Conservation (phyloP, 176 grass and related monocot genomes). For the Tillandsia fasciculata region DNA sequence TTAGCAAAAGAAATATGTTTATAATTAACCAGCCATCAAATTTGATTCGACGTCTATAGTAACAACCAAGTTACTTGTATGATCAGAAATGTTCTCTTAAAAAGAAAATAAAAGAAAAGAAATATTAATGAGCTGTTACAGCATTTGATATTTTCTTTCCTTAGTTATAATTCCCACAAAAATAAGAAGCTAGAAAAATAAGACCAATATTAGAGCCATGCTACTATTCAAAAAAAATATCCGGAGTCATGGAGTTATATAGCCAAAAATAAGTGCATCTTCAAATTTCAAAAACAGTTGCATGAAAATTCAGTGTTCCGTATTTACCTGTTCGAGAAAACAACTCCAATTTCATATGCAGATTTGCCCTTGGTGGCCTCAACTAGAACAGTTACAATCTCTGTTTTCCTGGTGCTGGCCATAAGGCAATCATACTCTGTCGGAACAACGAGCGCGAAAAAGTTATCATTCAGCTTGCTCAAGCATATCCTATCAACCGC, state of each 20-base stretch:
- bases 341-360: constrained; percentile 19
- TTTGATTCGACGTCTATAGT: not conserved
- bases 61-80: too few species aligned
- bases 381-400: constrained; percentile 18
- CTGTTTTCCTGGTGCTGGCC: constrained; percentile 17
- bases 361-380: constrained; percentile 17
- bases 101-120: too few species aligned
- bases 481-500: constrained; percentile 18
- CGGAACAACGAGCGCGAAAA: constrained; percentile 17
- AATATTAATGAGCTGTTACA: too few species aligned
- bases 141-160: too few species aligned
- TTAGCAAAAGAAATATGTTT: not conserved
- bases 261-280: too few species aligned
- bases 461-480: constrained; percentile 29
- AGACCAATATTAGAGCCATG: too few species aligned
- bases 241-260: too few species aligned
- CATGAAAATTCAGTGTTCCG: not conserved
- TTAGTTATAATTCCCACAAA: too few species aligned
- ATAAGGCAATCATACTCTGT: constrained; percentile 21
- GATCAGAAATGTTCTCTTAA: too few species aligned
- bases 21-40: not conserved
- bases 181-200: too few species aligned
- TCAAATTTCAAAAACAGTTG: not conserved
- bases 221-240: too few species aligned
- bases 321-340: constrained; percentile 20